Base-by-base conservation (phyloP, 768 basidiomycete species). In the Panus rudis region DNA sequence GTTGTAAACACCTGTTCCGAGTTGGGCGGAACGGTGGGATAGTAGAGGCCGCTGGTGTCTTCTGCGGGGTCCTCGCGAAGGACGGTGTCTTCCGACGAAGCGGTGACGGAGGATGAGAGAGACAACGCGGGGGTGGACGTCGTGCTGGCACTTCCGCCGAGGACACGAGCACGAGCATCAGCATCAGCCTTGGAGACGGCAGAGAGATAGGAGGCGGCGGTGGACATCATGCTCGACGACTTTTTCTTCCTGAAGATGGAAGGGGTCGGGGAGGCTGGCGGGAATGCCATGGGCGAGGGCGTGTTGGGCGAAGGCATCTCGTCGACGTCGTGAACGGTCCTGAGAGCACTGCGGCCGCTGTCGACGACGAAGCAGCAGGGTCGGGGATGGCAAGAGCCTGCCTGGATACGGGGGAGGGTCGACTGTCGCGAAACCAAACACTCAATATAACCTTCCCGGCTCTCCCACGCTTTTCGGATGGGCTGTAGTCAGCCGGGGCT, bases 1-100 rank as follows among this genome's bases (percentile, higher is more conserved):
- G 85, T 87, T 30, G 66, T 73, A 60, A 85, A 87, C 22, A 81
- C 71, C 56, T 90, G 82, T 57, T 84, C 81, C 0, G 86, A 90
- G 27, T 83, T 89, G 1, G 88, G 88, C 2, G 88, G 80, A n/a
- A 64, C 66, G 37, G 65, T 55, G 14, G 85, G 84, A 41, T 77
- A 68, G 6, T 76, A 61, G 34, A 89, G 74, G 6, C 75, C 77
- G 44, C 82, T 75, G 25, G 46, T 39, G 49, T 59, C 55, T 22
- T 63, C 54, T 51, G 68, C 67, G 52, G 72, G 69, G 39, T 64
- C 58, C 23, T 82, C 83, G 52, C 74, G 66, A 25, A 84, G 61
- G 6, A 80, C 65, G 17, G 77, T 76, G 51, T 86, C 84, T 50
- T 83, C 81, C 0, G 82, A 84, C 2, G 77, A 78, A 1, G 73